Evolutionary conservation across 2,329 filamentous ascomycete species (phyloP).

Genomic region (Penicillium glabrum): DNA sequence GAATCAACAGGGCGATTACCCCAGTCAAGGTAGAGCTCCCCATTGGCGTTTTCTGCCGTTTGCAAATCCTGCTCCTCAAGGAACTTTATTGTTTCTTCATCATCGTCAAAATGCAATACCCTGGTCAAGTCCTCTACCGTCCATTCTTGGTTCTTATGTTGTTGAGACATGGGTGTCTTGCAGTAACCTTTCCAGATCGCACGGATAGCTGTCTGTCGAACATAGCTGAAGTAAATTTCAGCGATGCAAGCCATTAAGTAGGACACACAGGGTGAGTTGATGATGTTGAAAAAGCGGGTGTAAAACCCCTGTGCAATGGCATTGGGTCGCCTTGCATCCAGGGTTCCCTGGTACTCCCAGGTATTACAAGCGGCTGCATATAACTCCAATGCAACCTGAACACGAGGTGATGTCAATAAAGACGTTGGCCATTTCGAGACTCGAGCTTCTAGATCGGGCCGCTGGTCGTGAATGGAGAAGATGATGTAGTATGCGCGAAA

Average conservation of each 20-base stretch:
- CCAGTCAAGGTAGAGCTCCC: slow-evolving; percentile 53
- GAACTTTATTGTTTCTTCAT: slow-evolving; percentile 54
- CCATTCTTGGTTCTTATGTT: slow-evolving; percentile 56
- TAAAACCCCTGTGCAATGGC: slow-evolving; percentile 60
- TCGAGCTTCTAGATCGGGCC: slow-evolving; percentile 57
- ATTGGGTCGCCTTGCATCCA: slow-evolving; percentile 51
- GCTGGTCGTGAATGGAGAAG: slow-evolving; percentile 53
- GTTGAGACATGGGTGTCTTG: slow-evolving; percentile 47
- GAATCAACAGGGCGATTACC: slow-evolving; percentile 48
- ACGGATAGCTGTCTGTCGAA: slow-evolving; percentile 58
- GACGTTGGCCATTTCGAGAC: slow-evolving; percentile 56
- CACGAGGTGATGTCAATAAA: slow-evolving; percentile 51
- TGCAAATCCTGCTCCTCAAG: slow-evolving; percentile 55
- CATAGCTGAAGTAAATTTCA: slow-evolving; percentile 61
- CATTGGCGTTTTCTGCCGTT: slow-evolving; percentile 48
- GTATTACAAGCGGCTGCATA: slow-evolving; percentile 57
- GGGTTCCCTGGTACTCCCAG: slow-evolving; percentile 51
- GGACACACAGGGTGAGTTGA: slow-evolving; percentile 56
- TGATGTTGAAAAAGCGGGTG: slow-evolving; percentile 56
- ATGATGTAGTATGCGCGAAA: slow-evolving; percentile 64
- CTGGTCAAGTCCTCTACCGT: slow-evolving; percentile 53
- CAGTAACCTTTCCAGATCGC: slow-evolving; percentile 56
- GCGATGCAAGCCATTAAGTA: slow-evolving; percentile 66
- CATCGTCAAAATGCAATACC: slow-evolving; percentile 57
- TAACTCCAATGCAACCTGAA: slow-evolving; percentile 58